Percentiles rank a stretch among this genome's conserved stretches.
Evolutionary conservation across 306 rosid species (phyloP).

Genomic region (Casuarina cunninghamiana): DNA sequence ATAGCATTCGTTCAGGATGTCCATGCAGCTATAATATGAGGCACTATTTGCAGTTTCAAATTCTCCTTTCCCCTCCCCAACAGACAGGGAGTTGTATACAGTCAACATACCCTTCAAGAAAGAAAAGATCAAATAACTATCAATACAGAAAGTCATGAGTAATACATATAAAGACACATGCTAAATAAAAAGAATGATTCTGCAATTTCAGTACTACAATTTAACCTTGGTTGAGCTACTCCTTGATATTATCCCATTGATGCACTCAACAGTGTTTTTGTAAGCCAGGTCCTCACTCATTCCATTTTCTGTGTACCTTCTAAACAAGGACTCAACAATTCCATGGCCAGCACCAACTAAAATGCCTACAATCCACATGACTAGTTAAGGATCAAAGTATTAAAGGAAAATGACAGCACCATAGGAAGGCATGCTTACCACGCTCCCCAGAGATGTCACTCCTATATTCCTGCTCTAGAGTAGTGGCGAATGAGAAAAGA

Average conservation of each 20-base stretch:
- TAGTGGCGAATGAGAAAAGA: conserved; percentile 92
- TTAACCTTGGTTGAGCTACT: conserved; percentile 84
- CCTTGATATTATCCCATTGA: conserved; percentile 79
- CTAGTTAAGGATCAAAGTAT: background rate
- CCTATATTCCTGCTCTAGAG: conserved; percentile 88
- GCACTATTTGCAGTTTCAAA: conserved; percentile 94
- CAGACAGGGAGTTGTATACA: conserved; percentile 72
- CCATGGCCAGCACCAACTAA: conserved; percentile 98
- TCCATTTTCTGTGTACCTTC: conserved; percentile 87
- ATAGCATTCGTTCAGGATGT: conserved; percentile 90
- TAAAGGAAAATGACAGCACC: background rate
- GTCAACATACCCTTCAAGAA: conserved; percentile 76
- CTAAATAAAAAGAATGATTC: background rate
- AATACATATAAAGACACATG: background rate
- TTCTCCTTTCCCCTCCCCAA: conserved; percentile 70
- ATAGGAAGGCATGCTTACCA: conserved; percentile 39
- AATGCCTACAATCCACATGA: conserved; percentile 52
- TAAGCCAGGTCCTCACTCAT: conserved; percentile 88
- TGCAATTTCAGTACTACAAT: background rate
- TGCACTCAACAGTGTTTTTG: conserved; percentile 87
- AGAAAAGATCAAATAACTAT: background rate
- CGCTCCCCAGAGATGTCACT: conserved; percentile 98
- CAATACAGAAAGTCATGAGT: too few species aligned
- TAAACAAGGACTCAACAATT: conserved; percentile 84
- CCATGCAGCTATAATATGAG: conserved; percentile 91